phyloP scores from a whole-genome alignment of 2,329 filamentous ascomycete species.

The Pseudogymnoascus sp. region DNA sequence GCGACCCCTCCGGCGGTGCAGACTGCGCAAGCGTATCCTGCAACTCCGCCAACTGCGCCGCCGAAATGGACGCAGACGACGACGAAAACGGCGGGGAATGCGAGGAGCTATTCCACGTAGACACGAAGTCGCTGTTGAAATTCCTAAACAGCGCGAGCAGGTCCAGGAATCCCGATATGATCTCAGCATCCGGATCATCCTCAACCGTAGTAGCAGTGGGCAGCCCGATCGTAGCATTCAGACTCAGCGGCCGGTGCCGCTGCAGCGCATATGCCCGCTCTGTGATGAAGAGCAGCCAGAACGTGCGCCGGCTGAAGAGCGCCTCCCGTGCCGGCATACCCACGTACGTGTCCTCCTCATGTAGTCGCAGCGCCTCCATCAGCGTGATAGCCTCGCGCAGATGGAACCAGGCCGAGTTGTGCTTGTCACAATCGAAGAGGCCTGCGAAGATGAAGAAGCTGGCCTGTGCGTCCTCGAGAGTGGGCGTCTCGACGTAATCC shows the following conservation, averaged over 20 bases:
- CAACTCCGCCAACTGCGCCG: not conserved
- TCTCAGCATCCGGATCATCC: constrained; percentile 21
- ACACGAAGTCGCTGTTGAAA: constrained; percentile 25
- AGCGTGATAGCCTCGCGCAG: constrained; percentile 26
- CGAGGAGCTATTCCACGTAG: constrained; percentile 22
- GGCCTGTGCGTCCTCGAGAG: constrained; percentile 25
- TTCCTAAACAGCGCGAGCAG: constrained; percentile 24
- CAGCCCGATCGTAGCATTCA: constrained; percentile 20
- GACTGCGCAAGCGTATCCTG: not conserved
- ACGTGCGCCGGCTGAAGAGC: constrained; percentile 21
- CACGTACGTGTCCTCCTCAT: constrained; percentile 25
- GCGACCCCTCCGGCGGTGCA: not conserved
- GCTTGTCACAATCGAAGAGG: constrained; percentile 27
- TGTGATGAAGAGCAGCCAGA: constrained; percentile 27
- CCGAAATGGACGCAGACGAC: not conserved
- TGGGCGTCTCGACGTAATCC: constrained; percentile 23
- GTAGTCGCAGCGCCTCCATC: constrained; percentile 24
- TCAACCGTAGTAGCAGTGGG: constrained; percentile 16
- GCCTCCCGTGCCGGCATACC: constrained; percentile 12
- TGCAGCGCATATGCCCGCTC: constrained; percentile 29
- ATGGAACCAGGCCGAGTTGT: constrained; percentile 30
- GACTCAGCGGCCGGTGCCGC: constrained; percentile 25
- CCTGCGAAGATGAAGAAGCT: constrained; percentile 29
- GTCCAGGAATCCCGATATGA: constrained; percentile 28
- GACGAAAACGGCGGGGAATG: not conserved